Base-by-base conservation (phyloP, 768 basidiomycete genomes). In the Cystoderma amianthinum region DNA sequence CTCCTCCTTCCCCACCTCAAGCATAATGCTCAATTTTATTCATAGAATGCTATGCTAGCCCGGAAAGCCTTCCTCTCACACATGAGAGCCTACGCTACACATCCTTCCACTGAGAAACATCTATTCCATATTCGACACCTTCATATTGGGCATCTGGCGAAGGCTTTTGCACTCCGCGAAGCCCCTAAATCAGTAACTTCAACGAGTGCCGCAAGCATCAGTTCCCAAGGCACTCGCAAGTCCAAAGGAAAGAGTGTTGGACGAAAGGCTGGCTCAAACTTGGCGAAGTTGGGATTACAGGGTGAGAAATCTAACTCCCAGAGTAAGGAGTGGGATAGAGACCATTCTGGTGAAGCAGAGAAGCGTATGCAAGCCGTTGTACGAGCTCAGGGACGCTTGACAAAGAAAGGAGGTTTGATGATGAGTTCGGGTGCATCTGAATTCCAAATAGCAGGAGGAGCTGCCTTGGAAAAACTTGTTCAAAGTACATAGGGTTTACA, bases 81-180 rank as follows among this genome's bases (percentile, higher is more conserved):
- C 59, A 81, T 97, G 68, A 78, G 95, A 41, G 96, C 96, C 0
- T 99, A 98, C 60, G 85, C 96, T 21, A 99, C 96, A 1, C 96
- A 99, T 63, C 94, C 96, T 0, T 76, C 86, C 12, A 81, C 83
- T 45, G 96, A 98, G 61, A 99, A 98, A 55, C 82, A 91, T 48
- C 89, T 98, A 39, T 99, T 99, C 69, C 94, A 98, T 61, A 82
- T 97, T 44, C 85, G 86, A 12, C 80, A 95, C 56, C 72, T 98
- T 6, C 96, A 99, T 56, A 74, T 96, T 33, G 96, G 96, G 1
- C 96, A 99, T 66, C 63, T 91, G 35, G 91, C 93, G 12, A 94
- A 95, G 61, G 79, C 91, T 1, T 95, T 95, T 53, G 88, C 87
- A 1, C 69, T 94, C 48, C 85, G 92, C 21, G 92, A 94, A 20